Evolutionary conservation across 192 early-diverging fungal species (phyloP), one percentile per base, ranked within the genome.

Genomic region (Rhizophlyctis rosea): DNA sequence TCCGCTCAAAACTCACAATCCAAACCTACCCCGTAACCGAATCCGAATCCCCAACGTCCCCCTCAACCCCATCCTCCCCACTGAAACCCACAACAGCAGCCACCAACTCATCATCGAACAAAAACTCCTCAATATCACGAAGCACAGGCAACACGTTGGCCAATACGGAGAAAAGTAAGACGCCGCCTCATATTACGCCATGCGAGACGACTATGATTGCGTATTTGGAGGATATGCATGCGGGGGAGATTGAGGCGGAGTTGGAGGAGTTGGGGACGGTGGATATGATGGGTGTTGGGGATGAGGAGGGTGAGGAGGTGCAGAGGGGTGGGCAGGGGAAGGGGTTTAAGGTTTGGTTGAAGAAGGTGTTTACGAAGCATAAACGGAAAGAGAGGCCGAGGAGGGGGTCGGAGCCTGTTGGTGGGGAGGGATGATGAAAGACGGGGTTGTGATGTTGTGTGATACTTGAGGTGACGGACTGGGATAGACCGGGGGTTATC

Each of bases 131-230:
- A 24, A 27, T 30, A 23, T 13, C 44, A 2, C n/a, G 21, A 16
- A 34, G 28, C 16, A 71, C 25, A 29, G 25, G 4, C 23, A 30
- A 34, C 65, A 14, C 24, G 24, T 34, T 31, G 21, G 30, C 31
- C 23, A 59, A 60, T 24, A 28, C 28, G 34, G 25, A 24, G 18
- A 28, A 36, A 34, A 34, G 18, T 48, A 36, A 71, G n/a, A 24
- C 39, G n/a, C n/a, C n/a, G n/a, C 48, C 54, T 32, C 49, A 68
- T 48, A 58, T 58, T 49, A 70, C 69, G 13, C 77, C 81, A 0
- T 81, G 76, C 62, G 77, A 82, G 44, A 83, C 81, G 4, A 83
- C 81, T 21, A 64, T 83, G 65, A 71, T 82, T 24, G 76, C 80
- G 16, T 83, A 64, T 54, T 52, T 83, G 48, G 52, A 64, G 24